Evolutionary conservation across 345 rosid species (phyloP), one percentile per base, ranked within the genome.

Genomic region (Salix suchowensis): DNA sequence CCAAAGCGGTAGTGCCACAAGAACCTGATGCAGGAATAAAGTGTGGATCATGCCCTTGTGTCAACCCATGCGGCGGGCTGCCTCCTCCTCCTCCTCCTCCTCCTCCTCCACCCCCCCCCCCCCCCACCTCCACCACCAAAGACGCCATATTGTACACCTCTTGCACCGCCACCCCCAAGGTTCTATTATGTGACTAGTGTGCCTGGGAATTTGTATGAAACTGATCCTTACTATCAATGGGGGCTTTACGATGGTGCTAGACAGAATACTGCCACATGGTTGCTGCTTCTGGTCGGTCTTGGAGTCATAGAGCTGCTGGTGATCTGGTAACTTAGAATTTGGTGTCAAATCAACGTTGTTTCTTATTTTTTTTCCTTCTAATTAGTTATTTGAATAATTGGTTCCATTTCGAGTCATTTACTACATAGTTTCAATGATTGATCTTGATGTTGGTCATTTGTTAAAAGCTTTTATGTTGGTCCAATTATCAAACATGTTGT

Each of bases 11-110:
- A 65, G 73, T 19, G 30, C 81, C 87, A n/a, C 81, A 74, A 70
- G 81, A 26, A 70, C 83, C 80, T 67, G 69, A 73, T 16, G 32
- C 78, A 21, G 79, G 50, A 68, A 69, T 78, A 2, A 84, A 82
- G 84, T 89, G 92, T 72, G 92, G 85, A 78, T 71, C 86, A 62
- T 85, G 90, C 71, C 88, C 92, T 70, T 84, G 90, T 68, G 85
- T 52, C 30, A 77, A 84, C 76, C 88, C 92, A 19, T 89, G 94
- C 80, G 82, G 62, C 67, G 89, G 82, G 75, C 60, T 24, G n/a
- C 68, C 77, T 2, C 81, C 80, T 14, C 85, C 88, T 0, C 86
- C 82, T 0, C 85, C 84, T 0, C 87, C 82, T 0, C 72, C 73
- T 0, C 82, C 84, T 34, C 34, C 34, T 4, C 36, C 34, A 3